Conservation (phyloP, 192 early-diverging fungal genomes). For the Backusella psychrophila region DNA sequence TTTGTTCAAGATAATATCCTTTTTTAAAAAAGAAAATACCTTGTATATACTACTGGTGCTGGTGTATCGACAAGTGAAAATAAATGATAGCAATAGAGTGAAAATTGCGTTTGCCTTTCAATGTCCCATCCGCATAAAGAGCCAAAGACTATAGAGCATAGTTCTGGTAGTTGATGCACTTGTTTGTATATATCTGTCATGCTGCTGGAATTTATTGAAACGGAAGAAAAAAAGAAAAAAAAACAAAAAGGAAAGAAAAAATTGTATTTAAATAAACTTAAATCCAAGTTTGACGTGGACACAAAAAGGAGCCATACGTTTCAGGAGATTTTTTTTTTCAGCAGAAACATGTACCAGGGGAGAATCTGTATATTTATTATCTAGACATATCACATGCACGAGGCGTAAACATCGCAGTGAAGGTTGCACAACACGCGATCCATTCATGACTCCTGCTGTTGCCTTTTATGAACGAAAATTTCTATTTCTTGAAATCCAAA, state of each 20-base stretch:
- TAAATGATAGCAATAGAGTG: neutral
- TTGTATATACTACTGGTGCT: neutral
- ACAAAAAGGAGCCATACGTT: slow-evolving; percentile 2
- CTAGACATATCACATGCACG: neutral
- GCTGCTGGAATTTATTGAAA: neutral
- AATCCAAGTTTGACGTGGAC: slow-evolving; percentile 8
- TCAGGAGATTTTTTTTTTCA: slow-evolving; percentile 1
- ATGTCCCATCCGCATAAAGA: neutral
- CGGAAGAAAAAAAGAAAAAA: neutral
- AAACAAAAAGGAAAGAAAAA: neutral
- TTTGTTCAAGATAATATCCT: neutral
- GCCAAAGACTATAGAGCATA: neutral
- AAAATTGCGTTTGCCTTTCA: neutral
- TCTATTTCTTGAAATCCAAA: neutral
- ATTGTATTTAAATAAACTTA: slow-evolving; percentile 5
- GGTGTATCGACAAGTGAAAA: neutral
- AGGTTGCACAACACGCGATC: neutral
- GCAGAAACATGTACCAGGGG: neutral
- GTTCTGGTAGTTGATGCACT: slow-evolving; percentile 1
- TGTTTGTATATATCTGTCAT: slow-evolving; percentile 5
- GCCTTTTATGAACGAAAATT: neutral
- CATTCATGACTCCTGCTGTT: slow-evolving; percentile 3
- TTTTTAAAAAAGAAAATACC: neutral
- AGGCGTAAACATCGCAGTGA: neutral
- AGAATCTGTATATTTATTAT: slow-evolving; percentile 5